These are phyloP conservation scores for Camellia granthamiana DNA, from an alignment of 148 eudicot species.

Conservation along the genomic window DNA sequence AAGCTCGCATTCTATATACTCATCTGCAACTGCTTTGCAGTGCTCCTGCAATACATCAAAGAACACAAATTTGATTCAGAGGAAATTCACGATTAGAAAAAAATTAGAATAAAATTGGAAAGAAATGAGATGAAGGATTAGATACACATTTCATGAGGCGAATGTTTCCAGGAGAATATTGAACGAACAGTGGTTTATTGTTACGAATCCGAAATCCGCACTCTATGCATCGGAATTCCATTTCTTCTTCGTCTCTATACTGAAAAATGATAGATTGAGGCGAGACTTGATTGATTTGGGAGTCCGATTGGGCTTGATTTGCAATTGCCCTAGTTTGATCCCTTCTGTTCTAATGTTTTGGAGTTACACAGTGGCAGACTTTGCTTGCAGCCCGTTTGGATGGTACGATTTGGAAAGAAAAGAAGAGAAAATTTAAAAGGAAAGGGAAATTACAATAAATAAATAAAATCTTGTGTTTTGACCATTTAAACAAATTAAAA, in stretches of 20 bases:
- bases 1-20: constrained; percentile 84
- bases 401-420: too few species aligned
- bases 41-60: constrained; percentile 31
- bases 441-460: too few species aligned
- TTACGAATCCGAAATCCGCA: constrained; percentile 49
- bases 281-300: too few species aligned
- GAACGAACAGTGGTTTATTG: constrained; percentile 53
- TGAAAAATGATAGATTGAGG: too few species aligned
- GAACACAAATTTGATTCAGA: background rate
- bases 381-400: too few species aligned
- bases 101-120: background rate
- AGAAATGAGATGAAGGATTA: background rate
- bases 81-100: background rate
- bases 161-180: constrained; percentile 87
- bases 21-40: constrained; percentile 76
- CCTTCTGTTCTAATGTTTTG: too few species aligned
- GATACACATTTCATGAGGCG: constrained; percentile 74
- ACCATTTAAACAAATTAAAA: too few species aligned
- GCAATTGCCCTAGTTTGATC: too few species aligned
- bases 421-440: too few species aligned
- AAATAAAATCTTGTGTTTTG: too few species aligned
- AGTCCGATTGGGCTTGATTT: too few species aligned
- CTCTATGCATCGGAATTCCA: constrained; percentile 53
- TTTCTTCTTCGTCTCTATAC: background rate
- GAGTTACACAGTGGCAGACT: too few species aligned